Percentiles rank a stretch among this genome's conserved stretches.
Evolutionary conservation across 768 basidiomycete species (phyloP).

Genomic region (Boletus speciosus): DNA sequence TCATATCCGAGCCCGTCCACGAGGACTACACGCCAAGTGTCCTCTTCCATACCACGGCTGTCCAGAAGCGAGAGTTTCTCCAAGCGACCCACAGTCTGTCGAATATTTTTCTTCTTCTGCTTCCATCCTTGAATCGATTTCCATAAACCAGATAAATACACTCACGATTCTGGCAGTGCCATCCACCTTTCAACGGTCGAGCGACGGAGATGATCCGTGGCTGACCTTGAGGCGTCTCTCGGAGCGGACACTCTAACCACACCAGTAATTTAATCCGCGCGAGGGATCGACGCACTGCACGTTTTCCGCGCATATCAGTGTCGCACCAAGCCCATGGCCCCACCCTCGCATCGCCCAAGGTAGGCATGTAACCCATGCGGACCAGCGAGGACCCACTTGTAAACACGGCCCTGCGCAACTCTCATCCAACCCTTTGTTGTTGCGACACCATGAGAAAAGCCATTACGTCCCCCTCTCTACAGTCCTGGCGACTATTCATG

Average conservation of each 20-base stretch:
- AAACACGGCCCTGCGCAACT: not conserved
- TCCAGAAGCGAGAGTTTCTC: not conserved
- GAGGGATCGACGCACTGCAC: not conserved
- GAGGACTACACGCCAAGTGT: constrained; percentile 12
- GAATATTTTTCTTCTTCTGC: not conserved
- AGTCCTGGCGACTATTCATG: not conserved
- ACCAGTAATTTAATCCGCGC: not conserved
- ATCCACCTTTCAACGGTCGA: not conserved
- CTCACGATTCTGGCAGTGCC: no score
- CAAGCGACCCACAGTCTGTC: not conserved
- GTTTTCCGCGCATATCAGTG: not conserved
- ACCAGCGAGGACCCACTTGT: not conserved
- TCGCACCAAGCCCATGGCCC: not conserved
- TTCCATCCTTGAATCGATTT: not conserved
- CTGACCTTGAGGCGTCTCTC: not conserved
- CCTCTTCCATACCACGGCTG: constrained; percentile 1
- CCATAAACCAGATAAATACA: not conserved
- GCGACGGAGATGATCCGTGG: constrained; percentile 1
- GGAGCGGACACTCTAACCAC: not conserved
- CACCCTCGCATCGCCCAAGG: not conserved
- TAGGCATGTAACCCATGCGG: not conserved
- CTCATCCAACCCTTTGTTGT: not conserved
- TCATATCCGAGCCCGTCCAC: constrained; percentile 26
- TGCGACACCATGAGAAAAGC: no score
- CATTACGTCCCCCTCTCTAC: not conserved